Conservation (phyloP, 2,329 filamentous ascomycete genomes). For the Microcyclospora pomicola region DNA sequence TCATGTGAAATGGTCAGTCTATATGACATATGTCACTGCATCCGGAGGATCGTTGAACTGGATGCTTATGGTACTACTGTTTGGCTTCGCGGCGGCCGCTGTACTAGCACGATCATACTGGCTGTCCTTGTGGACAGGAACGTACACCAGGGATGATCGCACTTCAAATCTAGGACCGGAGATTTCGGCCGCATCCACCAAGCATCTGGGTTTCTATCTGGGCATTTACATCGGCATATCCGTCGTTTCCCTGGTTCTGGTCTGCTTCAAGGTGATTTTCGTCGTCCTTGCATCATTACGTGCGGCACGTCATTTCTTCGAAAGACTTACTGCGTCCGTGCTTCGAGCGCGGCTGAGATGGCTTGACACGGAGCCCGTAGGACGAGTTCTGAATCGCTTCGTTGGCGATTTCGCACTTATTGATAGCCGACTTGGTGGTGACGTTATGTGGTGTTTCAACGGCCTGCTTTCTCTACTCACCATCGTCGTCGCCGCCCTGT, state of each 20-base stretch:
- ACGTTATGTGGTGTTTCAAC: background rate
- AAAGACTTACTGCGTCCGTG: background rate
- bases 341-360: constrained; percentile 4
- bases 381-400: constrained; percentile 64
- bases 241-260: background rate
- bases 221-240: background rate
- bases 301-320: background rate
- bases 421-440: constrained; percentile 35
- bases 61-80: background rate
- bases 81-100: background rate
- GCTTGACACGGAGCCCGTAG: constrained; percentile 64
- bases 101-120: background rate
- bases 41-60: background rate
- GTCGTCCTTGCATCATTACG: background rate
- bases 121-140: background rate
- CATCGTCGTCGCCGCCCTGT: background rate
- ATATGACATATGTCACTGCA: background rate
- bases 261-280: background rate
- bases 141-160: background rate
- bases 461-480: background rate
- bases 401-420: constrained; percentile 64
- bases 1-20: background rate
- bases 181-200: background rate
- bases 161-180: background rate
- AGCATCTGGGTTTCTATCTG: background rate